Evolutionary conservation across 148 eudicot genomes (phyloP), one percentile per base, ranked within the genome.

Genomic region (Linanthus parryae): DNA sequence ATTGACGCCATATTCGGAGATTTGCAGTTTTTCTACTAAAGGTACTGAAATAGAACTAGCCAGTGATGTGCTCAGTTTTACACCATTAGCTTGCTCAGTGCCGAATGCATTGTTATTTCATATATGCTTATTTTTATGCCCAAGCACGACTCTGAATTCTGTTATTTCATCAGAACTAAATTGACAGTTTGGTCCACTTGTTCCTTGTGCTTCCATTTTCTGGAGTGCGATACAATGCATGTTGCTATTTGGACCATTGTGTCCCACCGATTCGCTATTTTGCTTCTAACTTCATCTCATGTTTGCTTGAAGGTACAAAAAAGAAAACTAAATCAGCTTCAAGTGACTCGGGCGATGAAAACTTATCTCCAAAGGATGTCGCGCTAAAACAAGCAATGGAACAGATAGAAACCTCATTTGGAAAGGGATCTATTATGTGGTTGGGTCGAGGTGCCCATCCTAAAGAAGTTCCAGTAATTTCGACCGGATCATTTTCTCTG

Each of bases 361-460:
- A 69, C 63, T 6, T 84, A 73, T 82, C 99, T 21, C 72, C 74
- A 69, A 82, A 85, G 59, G 99, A 88, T 3, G 57, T 82, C 52
- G 96, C 99, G 36, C 78, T 94, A 25, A 68, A 80, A 38, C 85
- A 71, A 68, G 96, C 99, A 2, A 5, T 94, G 22, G 99, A 94
- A 58, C 99, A 94, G 64, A 88, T 94, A 53, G 73, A 81, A 4
- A 37, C 81, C 26, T 71, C 96, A 41, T 88, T 75, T 66, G 99
- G 99, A 54, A 84, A 94, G 57, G 99, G 96, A 30, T 80, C 99
- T 42, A 94, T 94, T 25, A 88, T 94, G 99, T 88, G 94, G 94
- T 84, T 94, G 61, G 99, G 96, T 50, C 78, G 95, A 52, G 65
- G 80, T 25, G 69, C 27, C 8, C 57, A 75, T 53, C 73, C 72